Evolutionary conservation across 1,284 basidiomycete species (phyloP).

Genomic region (Pseudozyma hubeiensis): DNA sequence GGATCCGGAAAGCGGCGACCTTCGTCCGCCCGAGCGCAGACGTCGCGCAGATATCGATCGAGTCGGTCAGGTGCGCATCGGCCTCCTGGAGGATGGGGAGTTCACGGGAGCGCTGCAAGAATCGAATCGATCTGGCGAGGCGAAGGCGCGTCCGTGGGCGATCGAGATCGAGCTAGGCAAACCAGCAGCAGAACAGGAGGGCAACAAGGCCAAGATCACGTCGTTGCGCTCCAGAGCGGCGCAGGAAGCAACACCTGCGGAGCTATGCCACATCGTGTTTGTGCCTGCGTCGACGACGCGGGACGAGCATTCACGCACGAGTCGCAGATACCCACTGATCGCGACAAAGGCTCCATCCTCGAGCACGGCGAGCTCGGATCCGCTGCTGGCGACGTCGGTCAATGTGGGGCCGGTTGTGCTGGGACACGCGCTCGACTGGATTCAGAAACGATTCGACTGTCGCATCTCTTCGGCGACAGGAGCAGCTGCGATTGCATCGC

Average conservation of each 20-base stretch:
- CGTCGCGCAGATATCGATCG: slow-evolving; percentile 35
- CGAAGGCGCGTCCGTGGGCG: slow-evolving; percentile 30
- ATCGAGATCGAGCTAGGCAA: slow-evolving; percentile 52
- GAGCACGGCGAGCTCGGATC: slow-evolving; percentile 11
- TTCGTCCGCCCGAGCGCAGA: slow-evolving; percentile 39
- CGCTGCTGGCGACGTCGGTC: slow-evolving; percentile 13
- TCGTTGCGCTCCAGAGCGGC: slow-evolving; percentile 11
- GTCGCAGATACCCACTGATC: slow-evolving; percentile 37
- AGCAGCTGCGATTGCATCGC: slow-evolving; percentile 27
- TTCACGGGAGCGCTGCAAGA: slow-evolving; percentile 24
- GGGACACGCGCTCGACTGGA: slow-evolving; percentile 47
- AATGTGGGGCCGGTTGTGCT: slow-evolving; percentile 39
- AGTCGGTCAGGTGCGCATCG: slow-evolving; percentile 44
- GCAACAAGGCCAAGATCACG: slow-evolving; percentile 12
- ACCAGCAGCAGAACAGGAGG: slow-evolving; percentile 28
- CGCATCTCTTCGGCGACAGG: slow-evolving; percentile 36
- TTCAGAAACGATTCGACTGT: slow-evolving; percentile 52
- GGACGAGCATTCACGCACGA: slow-evolving; percentile 19
- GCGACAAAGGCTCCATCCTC: slow-evolving; percentile 42
- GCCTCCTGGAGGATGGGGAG: slow-evolving; percentile 33
- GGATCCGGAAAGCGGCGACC: slow-evolving; percentile 35
- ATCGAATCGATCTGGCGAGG: slow-evolving; percentile 13
- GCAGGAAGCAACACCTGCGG: slow-evolving; percentile 35
- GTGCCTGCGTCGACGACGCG: slow-evolving; percentile 25
- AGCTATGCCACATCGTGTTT: slow-evolving; percentile 48